Evolutionary conservation across 352 stramenopile species (phyloP).

Genomic region (Phytophthora chlamydospora): DNA sequence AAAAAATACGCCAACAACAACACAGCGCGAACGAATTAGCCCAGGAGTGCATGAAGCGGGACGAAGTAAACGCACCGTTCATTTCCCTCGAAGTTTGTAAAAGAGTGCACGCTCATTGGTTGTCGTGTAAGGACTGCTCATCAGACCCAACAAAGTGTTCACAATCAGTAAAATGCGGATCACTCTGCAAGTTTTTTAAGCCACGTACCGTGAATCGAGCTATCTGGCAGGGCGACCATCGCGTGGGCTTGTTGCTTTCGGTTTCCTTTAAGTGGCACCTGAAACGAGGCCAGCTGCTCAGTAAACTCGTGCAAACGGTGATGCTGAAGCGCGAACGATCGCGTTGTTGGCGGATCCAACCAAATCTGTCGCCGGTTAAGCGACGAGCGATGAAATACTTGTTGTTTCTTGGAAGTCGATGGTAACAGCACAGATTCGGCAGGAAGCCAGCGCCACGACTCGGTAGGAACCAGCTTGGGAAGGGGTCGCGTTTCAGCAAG

Average conservation of each 20-base stretch:
- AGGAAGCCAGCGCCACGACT: constrained; percentile 37
- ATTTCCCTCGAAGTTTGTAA: constrained; percentile 52
- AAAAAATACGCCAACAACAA: background rate
- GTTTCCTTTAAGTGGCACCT: constrained; percentile 63
- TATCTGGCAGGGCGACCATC: constrained; percentile 60
- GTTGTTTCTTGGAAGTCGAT: background rate
- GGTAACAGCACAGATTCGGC: constrained; percentile 15
- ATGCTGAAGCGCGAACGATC: constrained; percentile 58
- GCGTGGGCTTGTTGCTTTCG: constrained; percentile 59
- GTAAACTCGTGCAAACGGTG: constrained; percentile 66
- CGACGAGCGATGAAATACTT: constrained; percentile 36
- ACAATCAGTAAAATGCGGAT: background rate
- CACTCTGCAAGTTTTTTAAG: background rate
- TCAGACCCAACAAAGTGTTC: background rate
- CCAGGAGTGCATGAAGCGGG: too few relatives aligned
- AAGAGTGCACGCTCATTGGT: constrained; percentile 68
- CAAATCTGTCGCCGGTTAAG: constrained; percentile 61
- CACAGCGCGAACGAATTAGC: background rate
- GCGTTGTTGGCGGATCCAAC: constrained; percentile 65
- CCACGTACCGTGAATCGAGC: constrained; percentile 63
- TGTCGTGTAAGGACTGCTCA: constrained; percentile 50
- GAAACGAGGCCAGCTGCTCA: constrained; percentile 71
- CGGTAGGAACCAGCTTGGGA: constrained; percentile 41
- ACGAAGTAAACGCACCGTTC: constrained; percentile 33
- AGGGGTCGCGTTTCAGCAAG: constrained; percentile 48